phyloP scores from a whole-genome alignment of 306 rosid species.

The Mimosa pudica region DNA sequence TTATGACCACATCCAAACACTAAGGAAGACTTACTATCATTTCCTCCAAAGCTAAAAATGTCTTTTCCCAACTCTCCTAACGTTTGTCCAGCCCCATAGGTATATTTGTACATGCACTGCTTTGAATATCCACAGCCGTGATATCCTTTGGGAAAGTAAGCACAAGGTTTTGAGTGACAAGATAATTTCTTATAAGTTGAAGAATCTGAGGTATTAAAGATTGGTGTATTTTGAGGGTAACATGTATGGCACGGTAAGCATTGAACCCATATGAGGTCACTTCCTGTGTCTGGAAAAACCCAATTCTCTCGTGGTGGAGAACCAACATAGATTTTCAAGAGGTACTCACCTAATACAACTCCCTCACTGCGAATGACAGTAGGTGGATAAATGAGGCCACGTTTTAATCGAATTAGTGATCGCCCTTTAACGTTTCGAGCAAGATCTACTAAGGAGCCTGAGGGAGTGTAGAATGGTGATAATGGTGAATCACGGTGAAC shows the following conservation, averaged over 20 bases:
- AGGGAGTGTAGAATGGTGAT: neutral
- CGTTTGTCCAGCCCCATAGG: neutral
- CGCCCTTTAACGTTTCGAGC: neutral
- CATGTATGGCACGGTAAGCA: neutral
- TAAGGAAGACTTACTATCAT: neutral
- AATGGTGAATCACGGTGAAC: neutral
- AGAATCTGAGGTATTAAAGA: neutral
- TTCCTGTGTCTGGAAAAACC: conserved; percentile 24
- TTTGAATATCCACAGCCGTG: neutral
- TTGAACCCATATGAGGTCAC: conserved; percentile 29
- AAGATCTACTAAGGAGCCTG: neutral
- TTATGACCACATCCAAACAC: conserved; percentile 19
- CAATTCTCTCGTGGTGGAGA: conserved; percentile 2
- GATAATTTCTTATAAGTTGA: neutral
- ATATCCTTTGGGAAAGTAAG: neutral
- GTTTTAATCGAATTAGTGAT: neutral
- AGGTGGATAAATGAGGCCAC: neutral
- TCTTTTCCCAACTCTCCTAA: conserved; percentile 11
- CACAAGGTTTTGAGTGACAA: conserved; percentile 4
- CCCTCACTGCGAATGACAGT: neutral
- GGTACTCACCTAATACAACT: neutral
- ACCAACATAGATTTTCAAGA: conserved; percentile 8
- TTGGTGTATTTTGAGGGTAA: neutral
- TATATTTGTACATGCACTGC: neutral
- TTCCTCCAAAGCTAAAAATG: neutral